Evolutionary conservation across 148 eudicot species (phyloP), one percentile per base, ranked within the genome.

Genomic region (Amaranthus cruentus): DNA sequence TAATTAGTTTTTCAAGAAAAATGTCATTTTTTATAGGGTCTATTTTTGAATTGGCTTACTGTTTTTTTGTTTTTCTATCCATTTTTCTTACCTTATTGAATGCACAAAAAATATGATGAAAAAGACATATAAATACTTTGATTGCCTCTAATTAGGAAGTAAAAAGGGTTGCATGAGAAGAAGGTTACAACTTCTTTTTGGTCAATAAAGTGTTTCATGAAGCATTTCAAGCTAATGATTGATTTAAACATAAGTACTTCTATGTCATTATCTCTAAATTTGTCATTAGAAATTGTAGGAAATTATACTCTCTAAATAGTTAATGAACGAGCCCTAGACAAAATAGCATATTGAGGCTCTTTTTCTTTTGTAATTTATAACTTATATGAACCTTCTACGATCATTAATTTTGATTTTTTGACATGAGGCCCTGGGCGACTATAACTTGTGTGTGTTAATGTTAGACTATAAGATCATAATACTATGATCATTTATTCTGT

Each of bases 71-170:
- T 55, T 54, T 5, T 18, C 48, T 47, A 28, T 47, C 47, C 38
- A 28, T 28, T 28, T 49, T n/a, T 2, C 7, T 47, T 13, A 43
- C 42, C 66, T 49, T 50, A 64, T 64, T 73, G 57, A 73, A 61
- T 73, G 56, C 49, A 9, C 11, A 51, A 60, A 3, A 7, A 12
- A 28, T 11, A 6, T 13, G 10, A 28, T 69, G 72, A 55, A 14
- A 62, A 50, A 38, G 68, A 73, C 75, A 60, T 44, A 50, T 49
- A 63, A 6, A n/a, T 42, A 38, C 51, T 62, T 52, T 53, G 42
- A 50, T 50, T 49, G 59, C 43, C 3, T 5, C 48, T 55, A 46
- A 47, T 47, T 55, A 2, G 52, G 38, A 28, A 14, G 62, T 51
- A 43, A 59, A 28, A 48, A 47, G 55, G 48, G 43, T 57, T 72